Conservation (phyloP, 345 rosid species). For the Eucalyptus curtisii region DNA sequence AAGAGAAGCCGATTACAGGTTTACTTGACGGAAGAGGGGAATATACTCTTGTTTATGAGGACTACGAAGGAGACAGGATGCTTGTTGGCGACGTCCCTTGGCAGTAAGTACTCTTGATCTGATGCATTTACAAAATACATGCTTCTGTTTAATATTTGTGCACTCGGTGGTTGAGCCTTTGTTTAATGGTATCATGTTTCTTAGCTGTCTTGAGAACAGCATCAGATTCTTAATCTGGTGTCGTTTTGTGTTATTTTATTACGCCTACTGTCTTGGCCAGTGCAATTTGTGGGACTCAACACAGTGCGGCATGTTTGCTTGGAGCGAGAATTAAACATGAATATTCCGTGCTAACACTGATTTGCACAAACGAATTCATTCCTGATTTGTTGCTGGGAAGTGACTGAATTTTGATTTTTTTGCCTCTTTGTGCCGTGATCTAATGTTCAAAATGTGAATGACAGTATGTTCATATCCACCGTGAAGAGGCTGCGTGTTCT, state of each 20-base stretch:
- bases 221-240: background rate
- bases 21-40: conserved; percentile 75
- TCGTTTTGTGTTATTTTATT: background rate
- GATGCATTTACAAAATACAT: background rate
- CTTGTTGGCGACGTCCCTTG: conserved; percentile 99
- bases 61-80: conserved; percentile 97
- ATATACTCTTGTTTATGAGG: conserved; percentile 95
- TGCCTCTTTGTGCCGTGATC: background rate
- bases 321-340: background rate
- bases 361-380: background rate
- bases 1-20: conserved; percentile 57
- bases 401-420: background rate
- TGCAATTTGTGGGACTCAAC: background rate
- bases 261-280: background rate
- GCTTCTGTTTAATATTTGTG: background rate
- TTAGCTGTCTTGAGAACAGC: background rate
- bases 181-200: background rate
- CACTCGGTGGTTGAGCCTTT: background rate
- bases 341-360: background rate
- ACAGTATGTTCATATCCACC: conserved; percentile 83
- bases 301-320: background rate
- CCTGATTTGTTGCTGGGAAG: background rate
- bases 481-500: conserved; percentile 89
- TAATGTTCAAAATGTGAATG: background rate
- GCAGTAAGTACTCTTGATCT: conserved; percentile 55